Base-by-base conservation (phyloP, 495 filamentous ascomycete genomes). In the Penicillium macrosclerotiorum region DNA sequence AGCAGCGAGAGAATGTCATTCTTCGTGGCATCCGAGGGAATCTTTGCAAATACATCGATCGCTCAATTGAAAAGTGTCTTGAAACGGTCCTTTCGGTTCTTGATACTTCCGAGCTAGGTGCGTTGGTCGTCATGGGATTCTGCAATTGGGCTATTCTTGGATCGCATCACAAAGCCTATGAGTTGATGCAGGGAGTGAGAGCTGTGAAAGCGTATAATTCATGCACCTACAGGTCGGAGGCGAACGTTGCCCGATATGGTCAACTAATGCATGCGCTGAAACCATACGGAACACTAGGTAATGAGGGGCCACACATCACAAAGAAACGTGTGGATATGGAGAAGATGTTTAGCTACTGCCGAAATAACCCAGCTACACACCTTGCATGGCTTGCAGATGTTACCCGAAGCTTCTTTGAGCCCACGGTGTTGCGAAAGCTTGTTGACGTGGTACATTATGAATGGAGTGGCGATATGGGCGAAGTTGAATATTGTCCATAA, bases 361-460 rank as follows among this genome's bases (percentile, higher is more conserved):
- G 53, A 14, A 5, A 1, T 14, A 32, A 48, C 4, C 38, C 38
- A 11, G 31, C 43, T 6, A 32, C 33, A 7, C 42, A 57, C 45
- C n/a, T 55, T 0, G 45, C 60, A 2, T 63, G 60, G 60, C 34
- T 60, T 16, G 60, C 60, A n/a, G 57, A 60, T 52, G 49, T 48
- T 11, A 44, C 46, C 7, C 36, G 60, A 22, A 53, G 37, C n/a
- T 42, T 63, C 13, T 29, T 63, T 4, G 13, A 60, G 3, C 60
- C 57, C 0, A 20, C n/a, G n/a, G 51, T 41, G 0, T 30, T 60
- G 24, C 45, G 55, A 14, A 42, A 30, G 18, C 51, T 63, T 23
- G 39, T 53, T 1, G 55, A 62, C 37, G 46, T 58, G 25, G 59
- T 62, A n/a, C 58, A 62, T 46, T 60, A 38, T 39, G 37, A 52